A percentile compares a stretch with the other conserved stretches of the same genome.
Evolutionary conservation across 164 flowering plant species (phyloP).

Genomic region (Macadamia tetraphylla): DNA sequence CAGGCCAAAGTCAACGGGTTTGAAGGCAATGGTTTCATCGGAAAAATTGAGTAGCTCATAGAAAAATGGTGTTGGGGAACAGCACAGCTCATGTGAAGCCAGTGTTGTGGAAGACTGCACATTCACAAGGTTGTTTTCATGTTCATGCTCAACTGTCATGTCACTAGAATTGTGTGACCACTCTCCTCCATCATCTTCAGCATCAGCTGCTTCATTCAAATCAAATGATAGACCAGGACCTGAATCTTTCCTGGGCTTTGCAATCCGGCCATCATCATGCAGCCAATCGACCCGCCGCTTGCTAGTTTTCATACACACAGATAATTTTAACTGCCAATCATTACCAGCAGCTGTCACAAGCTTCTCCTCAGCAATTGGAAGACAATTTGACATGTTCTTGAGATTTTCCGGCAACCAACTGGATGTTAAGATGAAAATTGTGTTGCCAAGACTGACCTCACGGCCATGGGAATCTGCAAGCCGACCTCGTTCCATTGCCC

Average conservation of each 20-base stretch:
- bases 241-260: constrained; percentile 45
- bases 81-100: constrained; percentile 24
- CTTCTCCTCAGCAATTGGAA: constrained; percentile 34
- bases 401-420: constrained; percentile 49
- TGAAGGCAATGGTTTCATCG: constrained; percentile 64
- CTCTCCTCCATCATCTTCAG: constrained; percentile 45
- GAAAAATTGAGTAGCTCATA: constrained; percentile 43
- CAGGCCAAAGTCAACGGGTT: constrained; percentile 52
- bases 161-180: constrained; percentile 78
- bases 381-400: constrained; percentile 14
- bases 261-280: constrained; percentile 32
- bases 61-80: constrained; percentile 21
- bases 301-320: constrained; percentile 28
- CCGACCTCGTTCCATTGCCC: constrained; percentile 81
- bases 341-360: constrained; percentile 34
- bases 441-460: constrained; percentile 76
- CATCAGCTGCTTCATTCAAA: constrained; percentile 57
- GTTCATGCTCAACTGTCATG: constrained; percentile 65
- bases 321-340: constrained; percentile 57
- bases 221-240: constrained; percentile 49
- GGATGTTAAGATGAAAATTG: constrained; percentile 71
- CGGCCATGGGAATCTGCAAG: constrained; percentile 84
- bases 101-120: constrained; percentile 21
- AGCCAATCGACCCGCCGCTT: constrained; percentile 68
- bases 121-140: constrained; percentile 27